These are phyloP conservation scores for Sonneratia caseolaris DNA, from an alignment of 345 rosid genomes.

Conservation along the genomic window DNA sequence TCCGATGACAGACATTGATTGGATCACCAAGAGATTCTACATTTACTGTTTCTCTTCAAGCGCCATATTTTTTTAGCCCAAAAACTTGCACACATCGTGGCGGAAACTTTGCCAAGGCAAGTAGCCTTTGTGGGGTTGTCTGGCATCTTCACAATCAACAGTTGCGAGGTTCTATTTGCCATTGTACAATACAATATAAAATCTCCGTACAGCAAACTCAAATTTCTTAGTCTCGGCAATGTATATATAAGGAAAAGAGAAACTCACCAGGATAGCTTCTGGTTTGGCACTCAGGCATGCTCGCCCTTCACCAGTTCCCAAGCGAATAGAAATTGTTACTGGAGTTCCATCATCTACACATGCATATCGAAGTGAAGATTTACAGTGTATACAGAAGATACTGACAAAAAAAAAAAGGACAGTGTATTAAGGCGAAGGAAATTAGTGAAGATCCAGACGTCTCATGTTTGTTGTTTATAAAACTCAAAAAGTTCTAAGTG, in stretches of 20 bases:
- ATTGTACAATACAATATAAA: background rate
- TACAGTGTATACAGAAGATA: no score
- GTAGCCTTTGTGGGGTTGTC: background rate
- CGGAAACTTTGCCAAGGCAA: background rate
- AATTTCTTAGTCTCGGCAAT: background rate
- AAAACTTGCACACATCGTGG: background rate
- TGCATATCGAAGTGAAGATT: background rate
- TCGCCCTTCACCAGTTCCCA: background rate
- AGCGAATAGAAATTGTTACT: background rate
- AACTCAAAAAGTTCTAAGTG: no score
- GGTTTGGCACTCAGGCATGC: background rate
- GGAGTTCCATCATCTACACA: background rate
- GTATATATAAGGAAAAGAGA: no score
- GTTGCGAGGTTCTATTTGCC: background rate
- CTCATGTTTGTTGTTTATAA: no score
- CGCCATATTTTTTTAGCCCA: background rate
- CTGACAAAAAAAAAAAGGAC: no score
- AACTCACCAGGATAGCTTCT: background rate
- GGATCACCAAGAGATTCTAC: background rate
- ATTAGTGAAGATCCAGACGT: no score
- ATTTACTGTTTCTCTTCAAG: background rate
- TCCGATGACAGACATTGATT: background rate
- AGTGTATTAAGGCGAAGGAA: no score
- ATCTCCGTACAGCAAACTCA: background rate
- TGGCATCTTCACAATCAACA: background rate